Evolutionary conservation across 164 flowering plant species (phyloP), one percentile per base, ranked within the genome.

Genomic region (Nelumbo lutea): DNA sequence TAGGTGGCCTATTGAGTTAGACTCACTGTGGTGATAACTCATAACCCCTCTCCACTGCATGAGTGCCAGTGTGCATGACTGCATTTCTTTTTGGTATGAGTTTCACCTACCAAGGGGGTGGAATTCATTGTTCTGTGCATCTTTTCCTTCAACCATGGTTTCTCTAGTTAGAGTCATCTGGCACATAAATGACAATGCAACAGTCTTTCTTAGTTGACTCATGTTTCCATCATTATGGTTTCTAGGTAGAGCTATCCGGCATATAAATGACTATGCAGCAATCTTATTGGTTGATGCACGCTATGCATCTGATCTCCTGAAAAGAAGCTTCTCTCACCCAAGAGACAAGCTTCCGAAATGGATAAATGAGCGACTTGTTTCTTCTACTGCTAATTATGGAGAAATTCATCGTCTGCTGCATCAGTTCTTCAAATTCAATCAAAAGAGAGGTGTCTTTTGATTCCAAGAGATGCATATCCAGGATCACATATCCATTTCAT

Each of bases 231-330:
- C 27, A 27, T 27, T 27, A 27, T 27, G 27, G 27, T 27, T 68
- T 68, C 11, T 63, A 96, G 99, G 99, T 72, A 83, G 98, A 82
- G 98, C 95, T 55, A 96, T 93, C 70, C 86, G 98, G 45, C 99
- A 96, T 70, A 76, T 82, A 62, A 83, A 88, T 68, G 99, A 96
- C 76, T 93, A 93, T 78, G 98, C 98, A 44, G 96, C 97, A 68
- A 90, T 96, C 68, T 80, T 96, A 77, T 78, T 96, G 80, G 95
- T 93, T 62, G 98, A 96, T 70, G 69, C 82, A 41, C 86, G 99
- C 44, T 96, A 93, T 77, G 78, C 88, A 68, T 80, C 82, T 71
- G 82, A 84, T 77, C 74, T 85, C 50, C 78, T 78, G 0, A 80
- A 76, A 68, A 75, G 77, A 65, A 75, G 81, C 67, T 72, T 46